Base-by-base conservation (phyloP, 192 early-diverging fungal genomes). In the Coemansia sp. region DNA sequence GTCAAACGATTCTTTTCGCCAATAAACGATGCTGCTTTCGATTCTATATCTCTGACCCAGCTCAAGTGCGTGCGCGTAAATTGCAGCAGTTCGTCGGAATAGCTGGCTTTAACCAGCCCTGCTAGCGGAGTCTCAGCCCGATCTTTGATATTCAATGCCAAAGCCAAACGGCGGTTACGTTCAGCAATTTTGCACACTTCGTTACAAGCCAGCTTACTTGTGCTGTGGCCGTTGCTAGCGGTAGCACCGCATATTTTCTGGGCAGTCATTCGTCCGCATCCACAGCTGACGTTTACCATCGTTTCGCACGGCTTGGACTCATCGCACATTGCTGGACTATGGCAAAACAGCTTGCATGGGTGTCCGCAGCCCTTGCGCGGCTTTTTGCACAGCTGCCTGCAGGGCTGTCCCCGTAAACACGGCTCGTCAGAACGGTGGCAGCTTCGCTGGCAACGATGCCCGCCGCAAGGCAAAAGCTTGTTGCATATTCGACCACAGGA, bases 361-460 rank as follows among this genome's bases (percentile, higher is more conserved):
- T 98, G 96, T 6, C 92, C 90, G 64, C 96, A 98, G 23, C 80
- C 70, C 45, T 83, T 79, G 36, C 90, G 86, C n/a, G 83, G 74
- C 33, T 85, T 83, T 12, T 85, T 86, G 67, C 96, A 98, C 19
- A 60, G 47, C 51, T 91, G 86, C 3, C 54, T 49, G 63, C 96
- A 98, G 18, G 65, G 50, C 51, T 87, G 75, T 3, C 60, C 73
- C 4, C 77, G 83, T 10, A 85, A 59, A 57, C 94, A 97, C 16
- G 79, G 64, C 35, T 72, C 68, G 47, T 80, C 81, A 8, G 84
- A 85, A 26, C 80, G 61, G 61, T 98, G 96, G 67, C 96, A 98
- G 26, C 86, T 82, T 18, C 92, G 83, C 60, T 65, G 64, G 70
- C 96, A 98, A 6, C 53, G 57, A 66, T 98, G 96, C 0, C 86